These are phyloP conservation scores for Talaromyces ruber DNA, from an alignment of 495 filamentous ascomycete genomes.

Conservation along the genomic window DNA sequence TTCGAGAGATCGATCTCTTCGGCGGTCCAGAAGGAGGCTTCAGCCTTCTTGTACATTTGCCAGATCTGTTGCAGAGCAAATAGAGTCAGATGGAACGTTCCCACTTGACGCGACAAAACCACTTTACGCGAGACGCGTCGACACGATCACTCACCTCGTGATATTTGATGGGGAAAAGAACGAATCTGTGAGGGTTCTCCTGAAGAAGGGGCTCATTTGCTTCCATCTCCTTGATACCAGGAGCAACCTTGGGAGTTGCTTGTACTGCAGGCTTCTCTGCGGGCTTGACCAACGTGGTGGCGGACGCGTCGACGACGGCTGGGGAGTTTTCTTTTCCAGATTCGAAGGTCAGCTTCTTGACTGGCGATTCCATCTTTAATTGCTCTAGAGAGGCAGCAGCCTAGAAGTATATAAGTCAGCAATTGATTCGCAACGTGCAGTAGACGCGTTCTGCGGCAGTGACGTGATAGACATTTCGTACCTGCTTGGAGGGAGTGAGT, in stretches of 20 bases:
- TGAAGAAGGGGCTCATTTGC: constrained; percentile 83
- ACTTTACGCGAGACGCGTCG: constrained; percentile 66
- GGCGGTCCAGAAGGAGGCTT: constrained; percentile 99
- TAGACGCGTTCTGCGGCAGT: constrained; percentile 31
- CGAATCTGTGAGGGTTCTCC: constrained; percentile 94
- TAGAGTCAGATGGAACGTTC: constrained; percentile 17
- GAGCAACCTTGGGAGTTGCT: constrained; percentile 39
- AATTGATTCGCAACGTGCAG: constrained; percentile 9
- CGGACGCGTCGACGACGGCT: constrained; percentile 34
- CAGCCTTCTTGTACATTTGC: constrained; percentile 99
- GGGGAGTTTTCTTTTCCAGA: constrained; percentile 79
- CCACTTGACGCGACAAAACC: constrained; percentile 20
- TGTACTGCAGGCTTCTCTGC: constrained; percentile 34
- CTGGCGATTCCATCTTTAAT: constrained; percentile 88
- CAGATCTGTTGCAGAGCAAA: constrained; percentile 60
- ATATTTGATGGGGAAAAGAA: constrained; percentile 98
- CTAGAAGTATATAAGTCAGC: constrained; percentile 42
- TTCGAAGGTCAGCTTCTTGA: constrained; percentile 79
- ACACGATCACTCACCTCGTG: constrained; percentile 74
- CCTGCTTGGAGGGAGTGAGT: constrained; percentile 83
- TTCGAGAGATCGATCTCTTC: constrained; percentile 99
- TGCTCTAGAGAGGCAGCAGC: constrained; percentile 76
- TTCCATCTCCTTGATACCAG: constrained; percentile 61
- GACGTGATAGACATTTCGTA: constrained; percentile 39
- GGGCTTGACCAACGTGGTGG: constrained; percentile 43